These are phyloP conservation scores for Exophiala sideris DNA, from an alignment of 2,329 filamentous ascomycete species.

Conservation along the genomic window DNA sequence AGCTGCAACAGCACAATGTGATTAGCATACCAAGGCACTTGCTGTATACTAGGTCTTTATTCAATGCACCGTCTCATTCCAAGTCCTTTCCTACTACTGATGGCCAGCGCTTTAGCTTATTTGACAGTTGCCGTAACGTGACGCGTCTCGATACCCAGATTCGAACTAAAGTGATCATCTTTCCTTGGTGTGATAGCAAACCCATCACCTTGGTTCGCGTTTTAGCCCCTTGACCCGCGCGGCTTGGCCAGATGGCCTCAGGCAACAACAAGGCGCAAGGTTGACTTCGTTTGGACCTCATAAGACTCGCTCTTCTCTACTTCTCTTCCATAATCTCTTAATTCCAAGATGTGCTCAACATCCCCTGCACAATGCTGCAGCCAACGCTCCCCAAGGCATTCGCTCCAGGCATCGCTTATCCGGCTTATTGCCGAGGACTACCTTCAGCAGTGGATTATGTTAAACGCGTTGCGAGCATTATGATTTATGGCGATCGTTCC, in stretches of 20 bases:
- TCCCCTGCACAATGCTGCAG: neutral
- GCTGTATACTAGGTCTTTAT: conserved; percentile 27
- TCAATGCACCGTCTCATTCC: conserved; percentile 20
- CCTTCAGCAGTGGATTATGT: neutral
- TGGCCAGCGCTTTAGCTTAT: neutral
- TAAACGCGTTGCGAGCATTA: no score
- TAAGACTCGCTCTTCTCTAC: neutral
- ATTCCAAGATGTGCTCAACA: neutral
- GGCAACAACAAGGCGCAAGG: conserved; percentile 21
- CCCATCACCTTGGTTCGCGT: neutral
- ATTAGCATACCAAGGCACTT: conserved; percentile 18
- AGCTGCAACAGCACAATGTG: conserved; percentile 21
- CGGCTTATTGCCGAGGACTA: neutral
- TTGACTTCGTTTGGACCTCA: neutral
- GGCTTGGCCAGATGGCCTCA: conserved; percentile 17
- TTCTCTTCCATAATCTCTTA: conserved; percentile 1
- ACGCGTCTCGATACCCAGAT: neutral
- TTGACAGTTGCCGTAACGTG: neutral
- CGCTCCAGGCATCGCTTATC: no score
- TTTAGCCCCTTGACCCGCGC: conserved; percentile 2
- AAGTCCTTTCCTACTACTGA: neutral
- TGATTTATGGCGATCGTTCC: neutral
- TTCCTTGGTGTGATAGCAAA: neutral
- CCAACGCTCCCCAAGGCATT: neutral
- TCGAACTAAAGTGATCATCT: neutral